Conservation (phyloP, 306 rosid species). For the Malus sylvestris region DNA sequence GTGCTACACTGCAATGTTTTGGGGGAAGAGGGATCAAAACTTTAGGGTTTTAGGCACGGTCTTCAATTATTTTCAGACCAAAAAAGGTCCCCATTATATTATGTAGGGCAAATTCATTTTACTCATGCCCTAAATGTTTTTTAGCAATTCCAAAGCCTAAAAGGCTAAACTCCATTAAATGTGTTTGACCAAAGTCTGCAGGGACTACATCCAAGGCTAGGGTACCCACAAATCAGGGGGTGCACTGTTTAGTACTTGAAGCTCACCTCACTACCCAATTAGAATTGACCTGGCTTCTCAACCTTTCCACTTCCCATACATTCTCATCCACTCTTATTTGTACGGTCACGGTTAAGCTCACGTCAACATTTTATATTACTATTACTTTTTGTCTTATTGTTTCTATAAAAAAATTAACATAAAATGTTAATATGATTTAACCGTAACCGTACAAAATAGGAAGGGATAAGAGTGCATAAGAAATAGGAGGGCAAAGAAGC, state of each 20-base stretch:
- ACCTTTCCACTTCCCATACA: too few relatives aligned
- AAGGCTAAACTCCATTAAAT: neutral
- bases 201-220: neutral
- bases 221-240: neutral
- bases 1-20: neutral
- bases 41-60: neutral
- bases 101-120: neutral
- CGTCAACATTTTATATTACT: too few relatives aligned
- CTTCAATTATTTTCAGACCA: neutral
- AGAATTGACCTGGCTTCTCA: neutral
- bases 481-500: too few relatives aligned
- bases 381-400: too few relatives aligned
- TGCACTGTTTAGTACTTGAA: neutral
- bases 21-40: neutral
- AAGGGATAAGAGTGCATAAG: too few relatives aligned
- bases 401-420: too few relatives aligned
- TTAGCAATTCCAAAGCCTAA: neutral
- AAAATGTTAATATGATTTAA: too few relatives aligned
- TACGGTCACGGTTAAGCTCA: too few relatives aligned
- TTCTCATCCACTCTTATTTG: rapidly evolving
- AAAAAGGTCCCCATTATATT: neutral
- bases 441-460: too few relatives aligned
- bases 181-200: neutral
- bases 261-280: neutral
- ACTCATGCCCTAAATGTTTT: too few relatives aligned